Percentiles rank a stretch among this genome's conserved stretches.
These are phyloP conservation scores for Pseudogymnoascus pannorum DNA, from an alignment of 2,329 filamentous ascomycete species.

Conservation along the genomic window DNA sequence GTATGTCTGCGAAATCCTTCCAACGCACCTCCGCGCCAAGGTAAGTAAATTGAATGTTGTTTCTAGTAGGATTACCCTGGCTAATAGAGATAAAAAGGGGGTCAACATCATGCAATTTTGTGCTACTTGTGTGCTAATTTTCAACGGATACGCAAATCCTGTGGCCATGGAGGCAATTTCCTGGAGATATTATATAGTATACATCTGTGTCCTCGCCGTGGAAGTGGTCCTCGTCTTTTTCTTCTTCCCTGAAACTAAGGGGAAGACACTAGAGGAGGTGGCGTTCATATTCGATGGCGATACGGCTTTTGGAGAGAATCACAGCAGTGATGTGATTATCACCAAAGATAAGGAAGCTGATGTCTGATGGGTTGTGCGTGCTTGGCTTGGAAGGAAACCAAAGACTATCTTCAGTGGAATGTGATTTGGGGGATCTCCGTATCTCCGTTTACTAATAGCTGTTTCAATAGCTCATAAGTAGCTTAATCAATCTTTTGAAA, in stretches of 20 bases:
- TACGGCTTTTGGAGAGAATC: conserved; percentile 9
- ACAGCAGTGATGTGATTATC: neutral
- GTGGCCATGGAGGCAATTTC: conserved; percentile 29
- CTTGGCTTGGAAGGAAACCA: neutral
- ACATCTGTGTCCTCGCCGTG: conserved; percentile 14
- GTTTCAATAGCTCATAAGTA: neutral
- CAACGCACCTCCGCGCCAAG: neutral
- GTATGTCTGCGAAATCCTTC: neutral
- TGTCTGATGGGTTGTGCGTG: neutral
- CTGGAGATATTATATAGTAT: conserved; percentile 28
- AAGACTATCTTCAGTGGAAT: neutral
- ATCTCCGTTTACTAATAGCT: neutral
- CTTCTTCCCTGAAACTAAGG: conserved; percentile 17
- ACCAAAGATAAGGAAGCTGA: neutral
- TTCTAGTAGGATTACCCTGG: too few species aligned
- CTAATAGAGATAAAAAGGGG: neutral
- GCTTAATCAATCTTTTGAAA: neutral
- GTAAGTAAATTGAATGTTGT: too few species aligned
- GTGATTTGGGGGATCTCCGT: neutral
- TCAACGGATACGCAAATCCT: conserved; percentile 37
- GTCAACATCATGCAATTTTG: conserved; percentile 14
- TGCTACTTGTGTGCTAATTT: conserved; percentile 26
- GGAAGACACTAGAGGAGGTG: conserved; percentile 16
- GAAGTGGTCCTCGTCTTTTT: conserved; percentile 13
- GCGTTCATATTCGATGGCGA: conserved; percentile 18